phyloP scores from a whole-genome alignment of 2,329 filamentous ascomycete genomes.

The Paraphoma sp. region DNA sequence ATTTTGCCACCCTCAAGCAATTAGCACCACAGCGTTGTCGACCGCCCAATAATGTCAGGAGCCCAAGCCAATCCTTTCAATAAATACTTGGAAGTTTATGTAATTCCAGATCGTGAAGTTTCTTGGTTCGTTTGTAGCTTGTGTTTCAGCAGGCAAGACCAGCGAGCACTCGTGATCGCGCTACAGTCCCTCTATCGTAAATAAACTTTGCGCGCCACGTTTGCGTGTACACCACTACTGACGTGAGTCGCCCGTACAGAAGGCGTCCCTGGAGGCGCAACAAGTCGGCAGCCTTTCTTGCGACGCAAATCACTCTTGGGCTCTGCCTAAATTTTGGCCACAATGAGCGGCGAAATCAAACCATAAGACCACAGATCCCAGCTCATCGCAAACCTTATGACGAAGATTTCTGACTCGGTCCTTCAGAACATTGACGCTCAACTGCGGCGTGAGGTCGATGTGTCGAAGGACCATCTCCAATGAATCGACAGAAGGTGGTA shows the following conservation, averaged over 20 bases:
- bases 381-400: conserved; percentile 19
- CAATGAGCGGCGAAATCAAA: neutral
- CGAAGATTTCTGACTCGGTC: conserved; percentile 21
- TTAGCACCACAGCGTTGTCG: neutral
- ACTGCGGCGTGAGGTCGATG: conserved; percentile 9
- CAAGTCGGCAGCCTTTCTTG: neutral
- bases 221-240: neutral
- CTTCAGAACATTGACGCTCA: conserved; percentile 10
- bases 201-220: conserved; percentile 1
- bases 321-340: neutral
- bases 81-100: neutral
- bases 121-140: neutral
- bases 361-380: conserved; percentile 7
- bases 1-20: too few relatives aligned
- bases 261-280: neutral
- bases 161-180: neutral
- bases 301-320: neutral
- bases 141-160: neutral
- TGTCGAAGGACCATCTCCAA: conserved; percentile 9
- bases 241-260: neutral
- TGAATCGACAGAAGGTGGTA: conserved; percentile 15
- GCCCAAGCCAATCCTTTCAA: neutral
- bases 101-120: neutral
- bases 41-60: neutral
- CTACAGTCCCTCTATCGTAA: neutral